Percentiles rank a stretch among this genome's conserved stretches.
These are phyloP conservation scores for Creolimax fragrantissima DNA, from an alignment of 78 protist genomes.

Conservation along the genomic window DNA sequence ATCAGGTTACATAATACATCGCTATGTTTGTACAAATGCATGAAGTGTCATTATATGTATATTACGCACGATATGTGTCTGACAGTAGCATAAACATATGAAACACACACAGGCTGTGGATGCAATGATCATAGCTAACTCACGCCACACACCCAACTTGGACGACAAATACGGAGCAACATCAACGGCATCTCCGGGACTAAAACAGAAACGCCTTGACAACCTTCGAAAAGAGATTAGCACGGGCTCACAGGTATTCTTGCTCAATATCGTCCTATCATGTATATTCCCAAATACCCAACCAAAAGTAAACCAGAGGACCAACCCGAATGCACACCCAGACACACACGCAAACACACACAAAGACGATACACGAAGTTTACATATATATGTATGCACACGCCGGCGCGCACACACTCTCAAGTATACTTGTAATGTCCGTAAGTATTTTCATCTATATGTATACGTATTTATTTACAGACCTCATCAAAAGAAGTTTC, in stretches of 20 bases:
- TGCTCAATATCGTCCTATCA: not conserved
- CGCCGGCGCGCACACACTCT: not conserved
- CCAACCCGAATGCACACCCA: not conserved
- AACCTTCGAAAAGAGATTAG: not conserved
- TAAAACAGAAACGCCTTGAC: not conserved
- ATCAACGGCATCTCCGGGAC: not conserved
- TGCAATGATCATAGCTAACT: not conserved
- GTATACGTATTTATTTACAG: too few species aligned
- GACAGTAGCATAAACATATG: too few species aligned
- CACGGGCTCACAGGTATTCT: not conserved
- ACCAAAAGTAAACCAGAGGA: too few species aligned
- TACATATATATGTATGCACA: too few species aligned
- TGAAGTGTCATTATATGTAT: too few species aligned
- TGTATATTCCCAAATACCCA: too few species aligned
- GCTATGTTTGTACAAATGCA: too few species aligned
- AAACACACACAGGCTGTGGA: not conserved
- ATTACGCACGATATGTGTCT: too few species aligned
- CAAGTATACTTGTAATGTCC: not conserved
- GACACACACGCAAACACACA: constrained; percentile 13
- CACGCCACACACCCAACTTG: not conserved
- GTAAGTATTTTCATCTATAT: too few species aligned
- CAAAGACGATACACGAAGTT: not conserved
- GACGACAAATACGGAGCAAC: not conserved
- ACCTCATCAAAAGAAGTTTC: too few species aligned
- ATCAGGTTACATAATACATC: too few species aligned